Percentiles rank a stretch among this genome's conserved stretches.
Evolutionary conservation across 257 asterid species (phyloP).

Genomic region (Solanum neorickii): DNA sequence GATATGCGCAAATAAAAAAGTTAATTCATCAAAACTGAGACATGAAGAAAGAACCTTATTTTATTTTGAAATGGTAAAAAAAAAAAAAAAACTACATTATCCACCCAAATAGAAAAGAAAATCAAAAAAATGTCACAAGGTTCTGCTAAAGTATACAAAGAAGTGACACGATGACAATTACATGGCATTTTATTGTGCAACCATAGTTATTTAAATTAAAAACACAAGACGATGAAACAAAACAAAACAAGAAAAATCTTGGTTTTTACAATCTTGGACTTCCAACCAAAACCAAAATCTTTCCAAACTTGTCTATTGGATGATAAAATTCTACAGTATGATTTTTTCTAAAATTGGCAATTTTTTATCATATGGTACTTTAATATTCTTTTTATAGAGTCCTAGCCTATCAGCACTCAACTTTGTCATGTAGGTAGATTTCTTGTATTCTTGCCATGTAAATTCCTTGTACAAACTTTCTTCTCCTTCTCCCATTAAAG

Average conservation of each 20-base stretch:
- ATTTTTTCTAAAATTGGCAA: background rate
- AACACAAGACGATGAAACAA: background rate
- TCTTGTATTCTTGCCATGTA: constrained; percentile 14
- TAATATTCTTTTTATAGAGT: background rate
- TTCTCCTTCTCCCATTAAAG: constrained; percentile 6
- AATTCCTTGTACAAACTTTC: constrained; percentile 11
- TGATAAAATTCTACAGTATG: background rate
- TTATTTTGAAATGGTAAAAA: background rate
- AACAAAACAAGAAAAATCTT: background rate
- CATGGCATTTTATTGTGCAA: background rate
- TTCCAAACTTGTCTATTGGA: background rate
- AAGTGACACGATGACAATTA: constrained; percentile 1
- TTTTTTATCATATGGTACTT: background rate
- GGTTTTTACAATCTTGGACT: background rate
- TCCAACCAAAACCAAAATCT: background rate
- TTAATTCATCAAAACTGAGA: too few relatives aligned
- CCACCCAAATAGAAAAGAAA: background rate
- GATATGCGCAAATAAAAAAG: too few relatives aligned
- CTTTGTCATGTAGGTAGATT: constrained; percentile 7
- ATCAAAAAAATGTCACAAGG: background rate
- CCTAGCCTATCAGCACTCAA: constrained; percentile 3
- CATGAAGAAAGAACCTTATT: background rate
- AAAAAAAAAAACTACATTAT: background rate
- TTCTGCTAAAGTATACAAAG: background rate
- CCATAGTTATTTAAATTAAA: background rate